These are phyloP conservation scores for Lippia alba DNA, from an alignment of 305 asterid genomes.

Conservation along the genomic window DNA sequence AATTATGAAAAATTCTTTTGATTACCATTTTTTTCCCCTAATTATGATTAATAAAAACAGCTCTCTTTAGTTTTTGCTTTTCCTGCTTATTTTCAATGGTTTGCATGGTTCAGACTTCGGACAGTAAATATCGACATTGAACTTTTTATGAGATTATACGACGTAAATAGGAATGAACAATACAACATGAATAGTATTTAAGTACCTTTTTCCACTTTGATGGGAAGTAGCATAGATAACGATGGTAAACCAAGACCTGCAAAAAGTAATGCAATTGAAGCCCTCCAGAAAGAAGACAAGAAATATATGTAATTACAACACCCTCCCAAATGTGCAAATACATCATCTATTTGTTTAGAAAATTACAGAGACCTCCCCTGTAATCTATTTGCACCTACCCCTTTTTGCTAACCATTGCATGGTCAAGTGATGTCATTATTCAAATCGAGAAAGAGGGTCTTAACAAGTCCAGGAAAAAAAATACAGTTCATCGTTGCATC, in stretches of 20 bases:
- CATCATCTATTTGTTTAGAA: background rate
- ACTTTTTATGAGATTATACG: too few relatives aligned
- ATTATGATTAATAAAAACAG: background rate
- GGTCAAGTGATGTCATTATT: too few relatives aligned
- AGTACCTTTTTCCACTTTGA: slow-evolving; percentile 46
- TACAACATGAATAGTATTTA: background rate
- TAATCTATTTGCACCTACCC: background rate
- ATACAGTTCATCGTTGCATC: too few relatives aligned
- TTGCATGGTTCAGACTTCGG: background rate
- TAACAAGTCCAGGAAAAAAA: too few relatives aligned
- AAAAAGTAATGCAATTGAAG: slow-evolving; percentile 12
- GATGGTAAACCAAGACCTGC: slow-evolving; percentile 60
- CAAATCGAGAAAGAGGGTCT: too few relatives aligned
- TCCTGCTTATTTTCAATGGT: background rate
- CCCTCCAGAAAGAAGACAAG: background rate
- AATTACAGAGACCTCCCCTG: background rate
- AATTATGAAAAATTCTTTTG: background rate
- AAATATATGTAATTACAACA: too few relatives aligned
- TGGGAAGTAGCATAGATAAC: slow-evolving; percentile 42
- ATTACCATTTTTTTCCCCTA: background rate
- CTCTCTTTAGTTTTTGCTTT: background rate
- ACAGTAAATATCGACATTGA: too few relatives aligned
- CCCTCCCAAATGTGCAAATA: background rate
- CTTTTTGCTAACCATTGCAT: background rate
- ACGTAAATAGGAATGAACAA: too few relatives aligned